phyloP scores from a whole-genome alignment of 805 yeast species.

The Lipomyces mesembrius region DNA sequence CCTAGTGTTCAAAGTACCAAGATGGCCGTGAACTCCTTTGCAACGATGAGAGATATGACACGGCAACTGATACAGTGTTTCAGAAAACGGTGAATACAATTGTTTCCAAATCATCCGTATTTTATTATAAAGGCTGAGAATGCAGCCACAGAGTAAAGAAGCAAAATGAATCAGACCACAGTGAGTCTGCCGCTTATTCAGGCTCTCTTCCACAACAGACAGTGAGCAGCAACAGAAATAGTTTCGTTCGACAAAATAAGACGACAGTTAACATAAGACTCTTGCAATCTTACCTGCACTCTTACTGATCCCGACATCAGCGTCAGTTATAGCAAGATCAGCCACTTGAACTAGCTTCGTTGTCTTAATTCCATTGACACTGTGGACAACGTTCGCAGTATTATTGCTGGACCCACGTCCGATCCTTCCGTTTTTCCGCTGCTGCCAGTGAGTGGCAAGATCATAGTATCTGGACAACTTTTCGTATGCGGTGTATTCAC shows the following conservation, averaged over 20 bases:
- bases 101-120: background rate
- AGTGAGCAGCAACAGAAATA: background rate
- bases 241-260: background rate
- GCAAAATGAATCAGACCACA: background rate
- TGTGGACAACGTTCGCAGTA: background rate
- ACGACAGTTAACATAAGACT: background rate
- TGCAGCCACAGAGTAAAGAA: background rate
- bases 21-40: too few species aligned
- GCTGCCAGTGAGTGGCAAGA: background rate
- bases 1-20: too few species aligned
- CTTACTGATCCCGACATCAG: background rate
- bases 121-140: background rate
- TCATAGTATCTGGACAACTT: slow-evolving; percentile 1
- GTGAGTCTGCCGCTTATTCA: background rate
- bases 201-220: background rate
- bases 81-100: background rate
- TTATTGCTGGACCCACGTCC: background rate
- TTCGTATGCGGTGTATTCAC: background rate
- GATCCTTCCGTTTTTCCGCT: background rate
- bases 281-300: background rate
- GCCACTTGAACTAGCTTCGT: background rate
- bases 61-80: background rate
- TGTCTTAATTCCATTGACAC: background rate
- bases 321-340: background rate
- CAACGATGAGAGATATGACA: too few species aligned